Evolutionary conservation across 495 filamentous ascomycete genomes (phyloP).

Genomic region (Usnea hakonensis): DNA sequence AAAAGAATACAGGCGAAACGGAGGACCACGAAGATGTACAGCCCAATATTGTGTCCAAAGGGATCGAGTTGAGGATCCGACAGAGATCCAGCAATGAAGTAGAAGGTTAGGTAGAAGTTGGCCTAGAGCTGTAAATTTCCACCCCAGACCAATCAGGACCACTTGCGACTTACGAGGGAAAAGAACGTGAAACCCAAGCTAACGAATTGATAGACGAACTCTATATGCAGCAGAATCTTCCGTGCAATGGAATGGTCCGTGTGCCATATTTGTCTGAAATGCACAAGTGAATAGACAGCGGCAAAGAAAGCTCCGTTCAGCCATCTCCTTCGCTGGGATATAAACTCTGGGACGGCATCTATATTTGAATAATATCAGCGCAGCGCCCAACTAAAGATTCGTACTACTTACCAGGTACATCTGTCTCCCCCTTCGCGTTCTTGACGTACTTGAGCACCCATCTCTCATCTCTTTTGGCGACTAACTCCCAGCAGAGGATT

Average conservation of each 20-base stretch:
- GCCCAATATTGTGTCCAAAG: slow-evolving; percentile 76
- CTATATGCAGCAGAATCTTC: slow-evolving; percentile 88
- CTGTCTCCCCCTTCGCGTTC: slow-evolving; percentile 88
- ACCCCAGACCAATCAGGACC: not conserved
- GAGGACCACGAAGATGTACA: slow-evolving; percentile 77
- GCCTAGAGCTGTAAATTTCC: slow-evolving; percentile 40
- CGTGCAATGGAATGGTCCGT: slow-evolving; percentile 87
- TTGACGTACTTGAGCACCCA: slow-evolving; percentile 99
- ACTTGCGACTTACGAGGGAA: slow-evolving; percentile 54
- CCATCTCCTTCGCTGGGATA: slow-evolving; percentile 92
- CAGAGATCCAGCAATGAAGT: slow-evolving; percentile 95
- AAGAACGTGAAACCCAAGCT: slow-evolving; percentile 93
- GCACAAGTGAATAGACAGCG: slow-evolving; percentile 92
- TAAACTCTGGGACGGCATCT: slow-evolving; percentile 69
- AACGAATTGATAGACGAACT: slow-evolving; percentile 92
- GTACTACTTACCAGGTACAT: slow-evolving; percentile 71
- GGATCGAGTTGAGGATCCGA: slow-evolving; percentile 75
- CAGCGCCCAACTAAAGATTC: not conserved
- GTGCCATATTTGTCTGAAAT: slow-evolving; percentile 85
- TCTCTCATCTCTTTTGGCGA: slow-evolving; percentile 86
- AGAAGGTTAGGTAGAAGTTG: slow-evolving; percentile 98
- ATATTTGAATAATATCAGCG: not conserved
- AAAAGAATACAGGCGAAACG: slow-evolving; percentile 78
- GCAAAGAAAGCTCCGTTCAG: slow-evolving; percentile 99
- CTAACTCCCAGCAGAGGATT: slow-evolving; percentile 98